phyloP scores from a whole-genome alignment of 768 basidiomycete species.

The Melanogaster broomeanus region DNA sequence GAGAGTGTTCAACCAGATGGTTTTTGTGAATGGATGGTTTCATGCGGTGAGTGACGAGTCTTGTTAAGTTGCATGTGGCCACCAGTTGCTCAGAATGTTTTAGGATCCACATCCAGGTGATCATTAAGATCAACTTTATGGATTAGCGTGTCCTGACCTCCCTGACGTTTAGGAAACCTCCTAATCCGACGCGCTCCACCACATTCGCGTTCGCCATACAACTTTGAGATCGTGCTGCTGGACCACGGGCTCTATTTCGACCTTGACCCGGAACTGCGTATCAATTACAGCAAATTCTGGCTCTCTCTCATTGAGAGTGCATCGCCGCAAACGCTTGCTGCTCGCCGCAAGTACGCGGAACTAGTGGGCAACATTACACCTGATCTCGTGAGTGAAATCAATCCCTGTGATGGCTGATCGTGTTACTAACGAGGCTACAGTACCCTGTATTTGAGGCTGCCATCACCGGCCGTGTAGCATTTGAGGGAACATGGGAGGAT shows the following conservation, averaged over 20 bases:
- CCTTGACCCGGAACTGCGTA: slow-evolving; percentile 73
- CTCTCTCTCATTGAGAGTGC: slow-evolving; percentile 79
- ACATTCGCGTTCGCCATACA: slow-evolving; percentile 76
- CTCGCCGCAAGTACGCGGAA: slow-evolving; percentile 85
- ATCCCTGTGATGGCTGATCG: neutral
- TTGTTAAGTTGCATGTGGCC: neutral
- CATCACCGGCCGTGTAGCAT: slow-evolving; percentile 78
- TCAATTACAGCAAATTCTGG: slow-evolving; percentile 90
- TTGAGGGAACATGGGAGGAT: slow-evolving; percentile 61
- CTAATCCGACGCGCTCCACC: slow-evolving; percentile 76
- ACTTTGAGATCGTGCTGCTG: slow-evolving; percentile 93
- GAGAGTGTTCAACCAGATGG: slow-evolving; percentile 92
- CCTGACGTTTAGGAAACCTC: slow-evolving; percentile 65
- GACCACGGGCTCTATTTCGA: slow-evolving; percentile 97
- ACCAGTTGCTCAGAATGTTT: slow-evolving; percentile 13
- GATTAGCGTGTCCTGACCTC: neutral
- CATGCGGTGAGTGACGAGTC: slow-evolving; percentile 60
- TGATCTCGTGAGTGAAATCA: slow-evolving; percentile 61
- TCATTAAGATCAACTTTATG: slow-evolving; percentile 3
- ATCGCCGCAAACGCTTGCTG: slow-evolving; percentile 59
- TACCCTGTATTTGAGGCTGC: slow-evolving; percentile 96
- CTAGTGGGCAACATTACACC: slow-evolving; percentile 89
- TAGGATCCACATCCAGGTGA: slow-evolving; percentile 88
- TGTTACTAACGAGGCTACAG: slow-evolving; percentile 38
- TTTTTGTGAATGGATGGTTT: slow-evolving; percentile 92